Percentiles rank a stretch among this genome's conserved stretches.
Evolutionary conservation across 1,284 basidiomycete species (phyloP).

Genomic region (Termitomyces sp.): DNA sequence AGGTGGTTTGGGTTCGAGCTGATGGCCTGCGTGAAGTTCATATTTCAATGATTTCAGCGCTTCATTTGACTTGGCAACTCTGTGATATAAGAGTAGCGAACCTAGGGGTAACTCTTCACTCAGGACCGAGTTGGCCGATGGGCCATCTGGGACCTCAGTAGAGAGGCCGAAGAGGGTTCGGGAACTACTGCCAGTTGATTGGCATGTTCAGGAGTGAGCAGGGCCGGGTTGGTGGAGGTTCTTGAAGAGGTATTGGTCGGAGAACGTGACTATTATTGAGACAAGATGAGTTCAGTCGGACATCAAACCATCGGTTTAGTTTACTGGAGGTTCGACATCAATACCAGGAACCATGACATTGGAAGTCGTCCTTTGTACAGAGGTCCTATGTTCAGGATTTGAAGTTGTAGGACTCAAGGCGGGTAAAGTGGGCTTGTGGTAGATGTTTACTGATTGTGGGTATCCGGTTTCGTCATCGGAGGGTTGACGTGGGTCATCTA

Average conservation of each 20-base stretch:
- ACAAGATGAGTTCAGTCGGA: neutral
- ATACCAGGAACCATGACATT: conserved; percentile 25
- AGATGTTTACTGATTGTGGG: neutral
- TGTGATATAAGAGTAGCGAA: conserved; percentile 31
- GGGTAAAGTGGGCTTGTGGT: neutral
- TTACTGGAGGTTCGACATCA: conserved; percentile 14
- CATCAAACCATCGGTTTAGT: neutral
- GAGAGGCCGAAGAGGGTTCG: conserved; percentile 1
- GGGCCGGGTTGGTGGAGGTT: conserved; percentile 22
- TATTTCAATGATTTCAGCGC: neutral
- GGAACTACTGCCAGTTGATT: conserved; percentile 15
- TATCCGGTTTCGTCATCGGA: neutral
- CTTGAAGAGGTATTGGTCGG: conserved; percentile 21
- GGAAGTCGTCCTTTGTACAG: conserved; percentile 12
- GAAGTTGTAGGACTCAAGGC: neutral
- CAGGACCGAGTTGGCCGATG: conserved; percentile 5
- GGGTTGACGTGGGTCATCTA: neutral
- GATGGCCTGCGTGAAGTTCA: neutral
- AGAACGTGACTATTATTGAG: conserved; percentile 23
- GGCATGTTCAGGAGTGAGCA: conserved; percentile 28
- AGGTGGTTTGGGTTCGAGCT: neutral
- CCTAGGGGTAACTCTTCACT: conserved; percentile 29
- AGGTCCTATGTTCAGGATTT: neutral
- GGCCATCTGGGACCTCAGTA: neutral
- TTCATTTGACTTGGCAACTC: conserved; percentile 8